Evolutionary conservation across 1,284 basidiomycete genomes (phyloP).

Genomic region (Ceratobasidium sp.): DNA sequence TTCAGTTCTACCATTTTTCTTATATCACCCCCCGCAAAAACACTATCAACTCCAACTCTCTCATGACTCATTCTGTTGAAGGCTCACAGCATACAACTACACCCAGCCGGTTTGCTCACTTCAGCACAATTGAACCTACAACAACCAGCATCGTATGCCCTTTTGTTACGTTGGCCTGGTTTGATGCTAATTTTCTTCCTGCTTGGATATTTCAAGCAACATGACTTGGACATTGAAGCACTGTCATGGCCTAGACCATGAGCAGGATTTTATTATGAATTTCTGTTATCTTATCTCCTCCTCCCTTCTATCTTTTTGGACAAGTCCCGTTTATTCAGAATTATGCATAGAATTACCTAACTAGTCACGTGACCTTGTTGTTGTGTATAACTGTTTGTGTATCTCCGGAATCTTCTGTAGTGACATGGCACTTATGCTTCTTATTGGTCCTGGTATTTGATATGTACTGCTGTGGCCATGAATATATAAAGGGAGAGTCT

Average conservation of each 20-base stretch:
- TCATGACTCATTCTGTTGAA: no score
- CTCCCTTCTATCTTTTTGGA: neutral
- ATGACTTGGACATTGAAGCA: no score
- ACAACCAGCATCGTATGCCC: no score
- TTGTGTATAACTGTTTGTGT: neutral
- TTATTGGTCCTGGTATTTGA: neutral
- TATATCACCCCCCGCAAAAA: no score
- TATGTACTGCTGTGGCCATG: neutral
- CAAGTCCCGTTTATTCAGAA: neutral
- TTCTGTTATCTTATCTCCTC: neutral
- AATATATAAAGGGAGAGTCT: conserved; percentile 9
- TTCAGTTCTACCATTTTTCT: no score
- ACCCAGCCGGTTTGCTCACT: no score
- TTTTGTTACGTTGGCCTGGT: no score
- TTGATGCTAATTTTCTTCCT: no score
- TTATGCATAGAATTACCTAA: neutral
- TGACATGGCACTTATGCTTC: neutral
- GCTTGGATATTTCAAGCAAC: no score
- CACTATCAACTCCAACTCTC: no score
- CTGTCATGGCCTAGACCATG: neutral
- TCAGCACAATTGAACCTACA: no score
- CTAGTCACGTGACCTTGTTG: neutral
- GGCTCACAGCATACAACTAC: no score
- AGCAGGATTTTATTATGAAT: neutral
- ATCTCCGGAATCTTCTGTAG: neutral